phyloP scores from a whole-genome alignment of 352 stramenopile genomes.

The Pythium angustatum region DNA sequence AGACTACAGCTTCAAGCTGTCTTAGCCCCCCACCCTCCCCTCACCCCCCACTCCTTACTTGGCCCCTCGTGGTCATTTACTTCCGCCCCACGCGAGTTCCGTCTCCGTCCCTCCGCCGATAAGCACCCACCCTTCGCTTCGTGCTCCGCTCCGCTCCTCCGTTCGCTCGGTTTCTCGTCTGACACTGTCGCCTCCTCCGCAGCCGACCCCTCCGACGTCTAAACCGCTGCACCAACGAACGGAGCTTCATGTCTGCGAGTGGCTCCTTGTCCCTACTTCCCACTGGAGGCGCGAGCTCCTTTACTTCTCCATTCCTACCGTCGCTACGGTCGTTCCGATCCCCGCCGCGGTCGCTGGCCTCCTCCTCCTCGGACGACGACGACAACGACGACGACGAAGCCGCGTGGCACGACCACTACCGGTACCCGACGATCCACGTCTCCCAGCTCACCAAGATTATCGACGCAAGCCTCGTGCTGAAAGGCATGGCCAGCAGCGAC shows the following conservation, averaged over 20 bases:
- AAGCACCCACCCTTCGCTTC: conserved; percentile 11
- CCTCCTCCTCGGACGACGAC: conserved; percentile 11
- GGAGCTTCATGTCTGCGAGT: conserved; percentile 47
- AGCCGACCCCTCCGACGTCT: conserved; percentile 18
- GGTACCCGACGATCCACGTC: conserved; percentile 39
- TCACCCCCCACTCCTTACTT: conserved; percentile 29
- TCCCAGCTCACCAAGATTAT: conserved; percentile 42
- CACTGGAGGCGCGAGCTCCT: conserved; percentile 40
- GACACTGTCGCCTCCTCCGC: conserved; percentile 12
- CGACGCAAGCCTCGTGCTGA: conserved; percentile 41
- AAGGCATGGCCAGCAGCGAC: conserved; percentile 41
- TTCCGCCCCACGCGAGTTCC: conserved; percentile 29
- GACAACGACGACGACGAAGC: conserved; percentile 14
- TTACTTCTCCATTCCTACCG: conserved; percentile 31
- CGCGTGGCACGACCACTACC: conserved; percentile 20
- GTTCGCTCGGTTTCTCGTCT: conserved; percentile 19
- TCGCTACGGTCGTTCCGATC: conserved; percentile 36
- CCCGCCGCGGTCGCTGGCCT: conserved; percentile 22
- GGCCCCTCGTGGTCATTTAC: conserved; percentile 35
- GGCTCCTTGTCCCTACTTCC: conserved; percentile 36
- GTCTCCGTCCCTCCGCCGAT: conserved; percentile 28
- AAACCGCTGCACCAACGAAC: conserved; percentile 14
- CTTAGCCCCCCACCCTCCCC: conserved; percentile 16
- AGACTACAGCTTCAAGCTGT: conserved; percentile 37
- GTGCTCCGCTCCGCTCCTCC: neutral